Conservation (phyloP, 2,329 filamentous ascomycete genomes). For the Daldinia sp. region DNA sequence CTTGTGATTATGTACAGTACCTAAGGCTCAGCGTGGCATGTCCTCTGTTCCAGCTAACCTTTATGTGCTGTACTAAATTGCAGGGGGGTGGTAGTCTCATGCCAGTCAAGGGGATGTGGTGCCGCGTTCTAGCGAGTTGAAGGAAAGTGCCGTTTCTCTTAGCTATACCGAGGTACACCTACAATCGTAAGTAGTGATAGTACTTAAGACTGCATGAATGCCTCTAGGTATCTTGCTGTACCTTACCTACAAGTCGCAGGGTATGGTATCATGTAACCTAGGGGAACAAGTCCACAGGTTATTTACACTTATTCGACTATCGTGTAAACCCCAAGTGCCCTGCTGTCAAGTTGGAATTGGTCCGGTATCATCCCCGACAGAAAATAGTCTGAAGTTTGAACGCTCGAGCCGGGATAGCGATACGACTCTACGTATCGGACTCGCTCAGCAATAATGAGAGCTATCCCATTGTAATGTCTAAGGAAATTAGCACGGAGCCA, state of each 20-base stretch:
- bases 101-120: neutral
- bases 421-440: neutral
- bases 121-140: neutral
- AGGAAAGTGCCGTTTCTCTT: neutral
- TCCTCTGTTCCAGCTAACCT: too few species aligned
- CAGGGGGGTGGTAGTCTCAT: too few species aligned
- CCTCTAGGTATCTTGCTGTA: neutral
- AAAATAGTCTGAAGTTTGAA: neutral
- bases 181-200: neutral
- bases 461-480: conserved; percentile 15
- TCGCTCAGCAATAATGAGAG: conserved; percentile 1
- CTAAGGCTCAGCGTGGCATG: too few species aligned
- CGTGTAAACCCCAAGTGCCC: neutral
- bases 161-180: neutral
- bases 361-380: neutral
- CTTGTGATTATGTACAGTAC: too few species aligned
- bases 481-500: conserved; percentile 6
- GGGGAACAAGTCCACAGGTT: neutral
- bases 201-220: neutral
- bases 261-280: neutral
- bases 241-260: neutral
- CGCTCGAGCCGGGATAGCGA: neutral
- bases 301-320: neutral
- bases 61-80: too few species aligned
- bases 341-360: neutral